Evolutionary conservation across 805 yeast genomes (phyloP).

Genomic region (Grigorovia yakushimaensis): DNA sequence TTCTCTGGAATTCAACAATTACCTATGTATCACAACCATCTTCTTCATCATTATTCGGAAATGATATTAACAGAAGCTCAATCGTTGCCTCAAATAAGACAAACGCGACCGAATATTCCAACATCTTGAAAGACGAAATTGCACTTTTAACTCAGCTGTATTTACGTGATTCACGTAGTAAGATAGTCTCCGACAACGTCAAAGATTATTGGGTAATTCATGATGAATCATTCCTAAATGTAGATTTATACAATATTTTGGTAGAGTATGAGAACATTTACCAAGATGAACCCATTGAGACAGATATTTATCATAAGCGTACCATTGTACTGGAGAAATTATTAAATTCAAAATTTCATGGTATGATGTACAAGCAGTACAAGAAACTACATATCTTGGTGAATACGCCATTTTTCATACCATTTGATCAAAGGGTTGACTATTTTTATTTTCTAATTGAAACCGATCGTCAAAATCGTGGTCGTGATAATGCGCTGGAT

Average conservation of each 20-base stretch:
- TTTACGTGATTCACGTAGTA: constrained; percentile 23
- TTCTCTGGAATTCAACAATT: constrained; percentile 12
- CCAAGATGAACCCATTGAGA: neutral
- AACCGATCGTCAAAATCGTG: constrained; percentile 35
- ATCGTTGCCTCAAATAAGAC: no score
- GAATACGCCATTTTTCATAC: constrained; percentile 68
- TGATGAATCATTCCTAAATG: constrained; percentile 1
- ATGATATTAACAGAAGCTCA: no score
- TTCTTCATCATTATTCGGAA: no score
- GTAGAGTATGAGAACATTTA: constrained; percentile 3
- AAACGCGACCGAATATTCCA: neutral
- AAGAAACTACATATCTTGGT: constrained; percentile 43
- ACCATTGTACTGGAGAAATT: neutral
- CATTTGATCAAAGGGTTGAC: constrained; percentile 64
- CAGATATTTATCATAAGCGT: constrained; percentile 2
- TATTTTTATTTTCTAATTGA: constrained; percentile 57
- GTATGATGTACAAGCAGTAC: constrained; percentile 13
- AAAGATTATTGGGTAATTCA: constrained; percentile 15
- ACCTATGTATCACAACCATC: neutral
- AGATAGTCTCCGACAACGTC: constrained; percentile 11
- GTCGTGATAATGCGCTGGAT: neutral
- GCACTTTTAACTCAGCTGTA: constrained; percentile 18
- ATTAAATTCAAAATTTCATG: constrained; percentile 1
- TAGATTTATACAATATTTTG: constrained; percentile 2
- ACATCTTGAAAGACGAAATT: constrained; percentile 1